Evolutionary conservation across 805 yeast species (phyloP), one percentile per base, ranked within the genome.

Genomic region (Komagataella populi): DNA sequence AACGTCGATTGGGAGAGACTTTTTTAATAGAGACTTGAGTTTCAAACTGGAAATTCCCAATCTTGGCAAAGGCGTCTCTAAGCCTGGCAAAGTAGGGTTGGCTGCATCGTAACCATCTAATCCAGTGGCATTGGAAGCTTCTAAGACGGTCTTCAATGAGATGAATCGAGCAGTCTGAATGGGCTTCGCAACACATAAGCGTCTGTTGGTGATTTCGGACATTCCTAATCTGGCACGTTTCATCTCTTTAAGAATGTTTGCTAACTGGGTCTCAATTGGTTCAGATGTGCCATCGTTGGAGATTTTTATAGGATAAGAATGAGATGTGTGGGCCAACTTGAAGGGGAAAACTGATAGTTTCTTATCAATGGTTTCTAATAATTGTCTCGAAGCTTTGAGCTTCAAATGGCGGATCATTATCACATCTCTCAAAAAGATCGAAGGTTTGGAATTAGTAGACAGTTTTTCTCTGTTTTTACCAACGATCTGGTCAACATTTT

Each of bases 261-360:
- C 68, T 55, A 79, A 64, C 62, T 74, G 79, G 17, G 69, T 68
- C 14, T 55, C 58, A 23, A 68, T 57, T 46, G 63, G 54, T 16
- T 60, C 53, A 47, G 59, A 61, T 5, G 61, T 57, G 3, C 39
- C 39, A 50, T 71, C 59, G 23, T 65, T 65, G 44, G 66, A 60
- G 45, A 70, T 61, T 48, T 76, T 68, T 22, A 83, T 65, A 51
- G 90, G 90, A 75, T 83, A 83, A 45, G 66, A 59, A 22, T 73
- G 71, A 14, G 87, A 76, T 48, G 87, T 69, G 67, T 87, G 84
- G 44, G 88, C 74, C 57, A 90, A 74, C 68, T 88, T 91, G 74
- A 91, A 87, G 52, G 99, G 98, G 67, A 80, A 91, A 39, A 93
- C 98, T 23, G 96, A 86, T 58, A 78, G 73, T 48, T 77, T 71